Base-by-base conservation (phyloP, 345 rosid genomes). In the Lenwebbia sp. region DNA sequence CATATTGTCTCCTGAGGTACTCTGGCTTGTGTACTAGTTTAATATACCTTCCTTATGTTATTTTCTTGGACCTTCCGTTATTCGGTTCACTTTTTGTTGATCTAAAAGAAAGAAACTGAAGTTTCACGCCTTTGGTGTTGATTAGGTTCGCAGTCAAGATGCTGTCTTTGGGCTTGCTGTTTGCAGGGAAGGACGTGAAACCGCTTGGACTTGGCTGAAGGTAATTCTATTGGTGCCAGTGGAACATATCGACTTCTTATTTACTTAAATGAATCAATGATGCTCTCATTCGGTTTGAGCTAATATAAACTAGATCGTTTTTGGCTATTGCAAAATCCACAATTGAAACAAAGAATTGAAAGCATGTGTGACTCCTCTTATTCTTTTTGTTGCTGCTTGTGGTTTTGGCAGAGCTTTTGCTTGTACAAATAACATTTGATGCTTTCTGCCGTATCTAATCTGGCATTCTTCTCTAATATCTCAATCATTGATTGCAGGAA, bases 191-290 rank as follows among this genome's bases (percentile, higher is more conserved):
- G 99, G 99, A 78, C 94, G 99, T 85, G 99, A 97, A 90, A 94
- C 92, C 40, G 96, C 99, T 76, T 96, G 99, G 99, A 89, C 88
- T 84, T 97, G 99, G 99, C 90, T 97, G 84, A 88, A 93, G 98
- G 98, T 95, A 89, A 83, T 7, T 57, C 58, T 51, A 30, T 82
- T 21, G 3, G 62, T 28, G 28, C 44, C 5, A 74, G 70, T 86
- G 47, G 54, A 65, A 47, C 37, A 51, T 65, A 13, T 51, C 3
- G 47, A 44, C 52, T 23, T 65, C 47, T 60, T 40, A 25, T 57
- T 83, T 30, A 70, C 78, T 70, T 33, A 28, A 23, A 28, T 30
- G 14, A 82, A 54, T 25, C 15, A 40, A 52, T 10, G 25, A 50
- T 50, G 44, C 44, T 53, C 57, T 49, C 23, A 54, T 51, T 83